phyloP scores from a whole-genome alignment of 371 early-diverging fungal species.

The Amoeboaphelidium protococcarum region DNA sequence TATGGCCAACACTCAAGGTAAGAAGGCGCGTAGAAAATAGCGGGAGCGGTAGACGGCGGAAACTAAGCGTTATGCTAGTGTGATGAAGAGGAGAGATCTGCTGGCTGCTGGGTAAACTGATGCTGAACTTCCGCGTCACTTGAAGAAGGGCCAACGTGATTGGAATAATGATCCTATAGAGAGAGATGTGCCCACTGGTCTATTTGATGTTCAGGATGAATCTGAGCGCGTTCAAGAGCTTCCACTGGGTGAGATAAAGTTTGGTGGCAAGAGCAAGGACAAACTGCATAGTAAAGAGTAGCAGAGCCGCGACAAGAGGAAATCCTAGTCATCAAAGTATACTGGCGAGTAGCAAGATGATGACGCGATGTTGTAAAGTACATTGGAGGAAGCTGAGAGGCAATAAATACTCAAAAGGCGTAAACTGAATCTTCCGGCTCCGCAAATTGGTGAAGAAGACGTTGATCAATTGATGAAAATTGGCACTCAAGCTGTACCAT shows the following conservation, averaged over 20 bases:
- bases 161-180: constrained; percentile 93
- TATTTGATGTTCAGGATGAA: constrained; percentile 74
- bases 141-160: constrained; percentile 28
- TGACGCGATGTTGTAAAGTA: no score
- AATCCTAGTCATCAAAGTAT: no score
- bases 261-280: no score
- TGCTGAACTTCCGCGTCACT: constrained; percentile 3
- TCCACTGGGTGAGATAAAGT: no score
- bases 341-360: no score
- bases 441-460: constrained; percentile 69
- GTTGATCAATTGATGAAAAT: constrained; percentile 72
- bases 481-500: no score
- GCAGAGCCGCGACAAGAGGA: no score
- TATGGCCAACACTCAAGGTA: constrained; percentile 92
- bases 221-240: constrained; percentile 32
- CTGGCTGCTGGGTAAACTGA: constrained; percentile 60
- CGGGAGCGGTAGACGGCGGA: constrained; percentile 89
- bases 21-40: constrained; percentile 93
- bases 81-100: constrained; percentile 83
- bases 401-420: constrained; percentile 38
- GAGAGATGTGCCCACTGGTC: constrained; percentile 55
- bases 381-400: constrained; percentile 51
- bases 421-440: constrained; percentile 56
- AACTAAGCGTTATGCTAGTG: constrained; percentile 53
- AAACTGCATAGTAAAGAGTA: no score